Base-by-base conservation (phyloP, 768 basidiomycete species). In the Kwoniella heveanensis region DNA sequence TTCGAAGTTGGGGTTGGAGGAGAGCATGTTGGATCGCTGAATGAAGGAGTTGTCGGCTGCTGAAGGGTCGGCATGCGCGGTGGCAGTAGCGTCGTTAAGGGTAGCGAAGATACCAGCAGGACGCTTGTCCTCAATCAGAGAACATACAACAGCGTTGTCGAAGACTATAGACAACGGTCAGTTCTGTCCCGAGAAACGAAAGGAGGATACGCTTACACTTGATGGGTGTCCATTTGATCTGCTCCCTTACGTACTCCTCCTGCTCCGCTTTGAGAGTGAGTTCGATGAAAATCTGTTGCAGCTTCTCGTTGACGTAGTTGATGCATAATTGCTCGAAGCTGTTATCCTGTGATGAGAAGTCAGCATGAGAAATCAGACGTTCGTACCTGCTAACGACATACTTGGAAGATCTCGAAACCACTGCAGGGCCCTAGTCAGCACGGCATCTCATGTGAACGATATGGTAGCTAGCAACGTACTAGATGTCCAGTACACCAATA, bases 301-400 rank as follows among this genome's bases (percentile, higher is more conserved):
- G 85, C 82, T 99, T 99, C 82, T 99, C 96, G 84, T 99, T 99
- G 83, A 98, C 96, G 74, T 99, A 99, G 83, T 99, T 99, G 85
- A 99, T 99, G 83, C 96, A 99, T 21, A 99, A 87, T 80, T 99
- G 93, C 59, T 79, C 78, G 57, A 79, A 79, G 48, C 74, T 76
- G 71, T 79, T 79, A 56, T 79, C 74, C 61, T 79, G 69, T 29
- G 8, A 17, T 8, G 39, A 17, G 32, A 19, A 44, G 39, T 44
- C 39, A 44, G 39, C 39, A 44, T 17, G 17, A 17, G 8, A 19
- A 10, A 3, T 44, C 4, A 3, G 19, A 8, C 39, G 15, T 10
- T 19, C 48, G 46, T 24, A 47, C 46, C 48, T 26, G 48, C 15
- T 49, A 83, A 94, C 1, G 19, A 48, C 61, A 30, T 48, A 62